phyloP scores from a whole-genome alignment of 371 early-diverging fungal species.

The Actinomortierella wolfii region DNA sequence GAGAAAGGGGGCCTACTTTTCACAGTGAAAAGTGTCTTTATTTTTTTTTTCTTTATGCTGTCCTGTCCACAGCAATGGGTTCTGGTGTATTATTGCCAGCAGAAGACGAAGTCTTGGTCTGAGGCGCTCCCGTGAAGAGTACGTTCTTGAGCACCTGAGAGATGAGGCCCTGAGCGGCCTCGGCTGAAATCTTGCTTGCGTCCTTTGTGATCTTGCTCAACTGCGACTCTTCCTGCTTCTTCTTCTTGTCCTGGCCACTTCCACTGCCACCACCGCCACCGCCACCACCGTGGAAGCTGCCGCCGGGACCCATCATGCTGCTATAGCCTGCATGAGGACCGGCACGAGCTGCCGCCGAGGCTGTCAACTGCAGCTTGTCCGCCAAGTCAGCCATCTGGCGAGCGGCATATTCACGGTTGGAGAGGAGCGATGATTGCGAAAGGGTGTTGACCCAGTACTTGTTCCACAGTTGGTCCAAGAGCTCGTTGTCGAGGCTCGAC shows the following conservation, averaged over 20 bases:
- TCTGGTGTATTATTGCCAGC: too few species aligned
- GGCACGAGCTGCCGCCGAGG: constrained; percentile 56
- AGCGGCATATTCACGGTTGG: constrained; percentile 82
- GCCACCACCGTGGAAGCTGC: constrained; percentile 52
- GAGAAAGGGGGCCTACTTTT: not conserved
- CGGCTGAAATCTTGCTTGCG: constrained; percentile 78
- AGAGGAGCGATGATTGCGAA: constrained; percentile 87
- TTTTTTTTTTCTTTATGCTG: not conserved
- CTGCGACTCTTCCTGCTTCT: constrained; percentile 69
- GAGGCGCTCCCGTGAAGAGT: constrained; percentile 57
- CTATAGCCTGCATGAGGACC: constrained; percentile 13
- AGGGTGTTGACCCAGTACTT: constrained; percentile 97
- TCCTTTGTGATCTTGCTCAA: constrained; percentile 78
- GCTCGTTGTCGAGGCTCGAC: constrained; percentile 81
- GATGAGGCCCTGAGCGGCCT: constrained; percentile 80
- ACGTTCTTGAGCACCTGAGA: constrained; percentile 82
- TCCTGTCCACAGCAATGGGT: too few species aligned
- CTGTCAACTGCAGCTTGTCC: constrained; percentile 82
- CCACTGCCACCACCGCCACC: not conserved
- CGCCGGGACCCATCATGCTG: constrained; percentile 48
- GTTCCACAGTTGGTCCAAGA: constrained; percentile 93
- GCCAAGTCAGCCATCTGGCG: constrained; percentile 83
- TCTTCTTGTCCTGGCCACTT: constrained; percentile 53
- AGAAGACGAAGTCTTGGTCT: not conserved
- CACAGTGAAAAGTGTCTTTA: not conserved